Conservation (phyloP, 2,329 filamentous ascomycete genomes). For the Didymella sp. region DNA sequence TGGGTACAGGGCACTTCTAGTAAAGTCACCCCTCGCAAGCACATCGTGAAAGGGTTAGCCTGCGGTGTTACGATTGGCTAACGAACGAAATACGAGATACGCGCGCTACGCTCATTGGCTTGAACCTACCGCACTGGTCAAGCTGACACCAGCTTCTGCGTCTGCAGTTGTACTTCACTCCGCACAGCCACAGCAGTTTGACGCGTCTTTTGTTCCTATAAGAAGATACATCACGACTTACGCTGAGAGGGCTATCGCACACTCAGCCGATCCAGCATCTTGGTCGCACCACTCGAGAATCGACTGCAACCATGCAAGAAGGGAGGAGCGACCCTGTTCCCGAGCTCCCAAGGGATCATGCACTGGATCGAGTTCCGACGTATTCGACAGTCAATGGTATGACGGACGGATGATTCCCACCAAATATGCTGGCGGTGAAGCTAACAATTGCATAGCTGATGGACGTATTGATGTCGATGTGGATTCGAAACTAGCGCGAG, state of each 20-base stretch:
- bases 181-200: not conserved
- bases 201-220: not conserved
- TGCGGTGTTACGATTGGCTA: not conserved
- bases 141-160: not conserved
- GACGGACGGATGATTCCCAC: not conserved
- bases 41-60: not conserved
- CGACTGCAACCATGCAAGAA: not conserved
- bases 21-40: not conserved
- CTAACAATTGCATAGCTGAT: not conserved
- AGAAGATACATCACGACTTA: not conserved
- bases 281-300: not conserved
- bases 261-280: not conserved
- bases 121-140: not conserved
- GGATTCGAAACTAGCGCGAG: not conserved
- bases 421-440: not conserved
- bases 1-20: not conserved
- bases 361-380: not conserved
- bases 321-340: not conserved
- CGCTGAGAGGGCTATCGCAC: not conserved
- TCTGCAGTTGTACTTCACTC: not conserved
- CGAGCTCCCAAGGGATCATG: not conserved
- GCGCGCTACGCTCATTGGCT: not conserved
- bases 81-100: not conserved
- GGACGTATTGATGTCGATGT: constrained; percentile 11
- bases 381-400: not conserved